A percentile compares a stretch with the other conserved stretches of the same genome.
These are phyloP conservation scores for Aureobasidium leucospermi DNA, from an alignment of 2,329 filamentous ascomycete genomes.

Conservation along the genomic window DNA sequence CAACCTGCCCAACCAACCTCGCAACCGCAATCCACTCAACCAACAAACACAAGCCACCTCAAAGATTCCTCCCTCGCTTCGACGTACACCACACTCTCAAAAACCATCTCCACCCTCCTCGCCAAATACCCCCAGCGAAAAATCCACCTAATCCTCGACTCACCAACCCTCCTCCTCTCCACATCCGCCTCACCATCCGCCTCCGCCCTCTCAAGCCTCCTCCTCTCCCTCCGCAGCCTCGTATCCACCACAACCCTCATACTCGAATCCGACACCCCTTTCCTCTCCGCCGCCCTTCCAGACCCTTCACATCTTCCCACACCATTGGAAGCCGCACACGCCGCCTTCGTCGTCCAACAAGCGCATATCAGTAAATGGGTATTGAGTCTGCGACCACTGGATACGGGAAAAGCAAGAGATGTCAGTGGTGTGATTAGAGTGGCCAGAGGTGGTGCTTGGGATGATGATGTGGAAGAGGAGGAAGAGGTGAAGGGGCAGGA, in stretches of 20 bases:
- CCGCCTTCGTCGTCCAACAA: conserved; percentile 61
- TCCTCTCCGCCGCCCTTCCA: conserved; percentile 45
- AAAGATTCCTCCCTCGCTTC: conserved; percentile 5
- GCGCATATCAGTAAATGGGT: conserved; percentile 71
- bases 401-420: conserved; percentile 83
- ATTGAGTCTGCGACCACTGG: conserved; percentile 65
- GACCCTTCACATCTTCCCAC: conserved; percentile 35
- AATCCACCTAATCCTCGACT: conserved; percentile 38
- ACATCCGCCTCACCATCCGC: conserved; percentile 21
- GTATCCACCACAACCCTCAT: conserved; percentile 61
- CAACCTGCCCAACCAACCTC: background rate
- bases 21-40: conserved; percentile 1
- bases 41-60: background rate
- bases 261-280: conserved; percentile 64
- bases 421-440: conserved; percentile 82
- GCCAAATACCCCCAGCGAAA: conserved; percentile 21
- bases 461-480: conserved; percentile 25
- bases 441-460: conserved; percentile 50
- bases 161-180: conserved; percentile 37
- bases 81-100: conserved; percentile 21
- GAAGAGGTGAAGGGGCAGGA: conserved; percentile 38
- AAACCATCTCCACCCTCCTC: conserved; percentile 24
- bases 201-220: conserved; percentile 23
- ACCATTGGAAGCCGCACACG: conserved; percentile 61
- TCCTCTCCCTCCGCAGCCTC: conserved; percentile 38